Conservation (phyloP, 225 moss, liverwort and hornwort genomes). For the Straminergon stramineum region DNA sequence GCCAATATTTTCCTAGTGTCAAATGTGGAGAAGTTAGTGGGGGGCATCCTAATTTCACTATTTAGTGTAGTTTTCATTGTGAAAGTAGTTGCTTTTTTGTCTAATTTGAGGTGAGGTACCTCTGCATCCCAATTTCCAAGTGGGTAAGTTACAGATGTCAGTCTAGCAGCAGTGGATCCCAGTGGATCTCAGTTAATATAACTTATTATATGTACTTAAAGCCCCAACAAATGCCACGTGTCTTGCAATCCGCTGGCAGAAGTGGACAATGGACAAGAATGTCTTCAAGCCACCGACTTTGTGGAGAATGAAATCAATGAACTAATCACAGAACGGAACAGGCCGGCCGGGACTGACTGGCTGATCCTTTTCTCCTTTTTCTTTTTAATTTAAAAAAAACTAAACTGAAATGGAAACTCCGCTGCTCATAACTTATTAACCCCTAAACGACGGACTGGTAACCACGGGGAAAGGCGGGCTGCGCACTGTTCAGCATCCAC, state of each 20-base stretch:
- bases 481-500: too few species aligned
- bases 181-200: neutral
- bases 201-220: neutral
- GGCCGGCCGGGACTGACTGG: too few species aligned
- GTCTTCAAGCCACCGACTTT: neutral
- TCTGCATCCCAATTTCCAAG: neutral
- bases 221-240: neutral
- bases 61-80: neutral
- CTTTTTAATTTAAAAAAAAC: neutral
- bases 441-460: too few species aligned
- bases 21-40: too few species aligned
- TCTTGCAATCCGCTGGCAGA: neutral
- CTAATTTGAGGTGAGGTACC: too few species aligned
- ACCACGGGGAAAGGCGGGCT: too few species aligned
- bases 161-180: neutral
- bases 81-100: too few species aligned
- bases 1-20: too few species aligned
- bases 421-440: too few species aligned
- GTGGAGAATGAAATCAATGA: neutral
- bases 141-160: neutral
- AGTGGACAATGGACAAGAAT: slow-evolving; percentile 2
- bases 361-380: neutral
- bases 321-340: neutral
- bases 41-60: too few species aligned
- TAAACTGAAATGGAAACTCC: neutral